These are phyloP conservation scores for Nemania sp. DNA, from an alignment of 2,329 filamentous ascomycete genomes.

Conservation along the genomic window DNA sequence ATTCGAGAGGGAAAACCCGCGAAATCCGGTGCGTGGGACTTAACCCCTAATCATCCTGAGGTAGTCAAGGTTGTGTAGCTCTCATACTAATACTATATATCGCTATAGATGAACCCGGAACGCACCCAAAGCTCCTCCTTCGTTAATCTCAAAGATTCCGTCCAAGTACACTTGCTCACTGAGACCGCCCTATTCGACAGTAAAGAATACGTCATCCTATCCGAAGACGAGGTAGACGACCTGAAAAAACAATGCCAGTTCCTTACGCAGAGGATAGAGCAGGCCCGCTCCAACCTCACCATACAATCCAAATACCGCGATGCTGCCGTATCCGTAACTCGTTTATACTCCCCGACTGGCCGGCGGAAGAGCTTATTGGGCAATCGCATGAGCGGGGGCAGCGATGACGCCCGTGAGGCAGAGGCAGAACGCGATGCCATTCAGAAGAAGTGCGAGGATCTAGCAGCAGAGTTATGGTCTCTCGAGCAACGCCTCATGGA, in stretches of 20 bases:
- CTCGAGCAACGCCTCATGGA: conserved; percentile 82
- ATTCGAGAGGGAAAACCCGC: conserved; percentile 65
- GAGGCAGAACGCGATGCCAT: conserved; percentile 80
- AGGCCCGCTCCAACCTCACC: conserved; percentile 82
- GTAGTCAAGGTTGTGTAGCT: not conserved
- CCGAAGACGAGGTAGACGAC: conserved; percentile 90
- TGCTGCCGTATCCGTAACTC: conserved; percentile 87
- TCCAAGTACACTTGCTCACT: conserved; percentile 90
- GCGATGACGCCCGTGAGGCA: conserved; percentile 68
- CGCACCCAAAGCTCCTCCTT: conserved; percentile 67
- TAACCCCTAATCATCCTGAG: not conserved
- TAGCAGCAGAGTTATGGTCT: conserved; percentile 82
- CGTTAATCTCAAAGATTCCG: conserved; percentile 75
- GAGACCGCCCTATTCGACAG: conserved; percentile 94
- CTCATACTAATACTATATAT: conserved; percentile 35
- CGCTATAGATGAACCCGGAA: conserved; percentile 61
- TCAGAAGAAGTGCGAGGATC: conserved; percentile 85
- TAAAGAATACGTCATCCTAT: conserved; percentile 84
- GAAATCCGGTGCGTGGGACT: conserved; percentile 68
- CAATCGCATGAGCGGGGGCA: conserved; percentile 62
- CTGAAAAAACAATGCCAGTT: conserved; percentile 87
- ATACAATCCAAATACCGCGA: conserved; percentile 95
- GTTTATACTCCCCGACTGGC: conserved; percentile 77
- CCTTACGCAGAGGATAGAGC: conserved; percentile 81
- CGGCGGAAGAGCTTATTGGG: conserved; percentile 61